Evolutionary conservation across 345 rosid species (phyloP).

Genomic region (Hibiscus mutabilis): DNA sequence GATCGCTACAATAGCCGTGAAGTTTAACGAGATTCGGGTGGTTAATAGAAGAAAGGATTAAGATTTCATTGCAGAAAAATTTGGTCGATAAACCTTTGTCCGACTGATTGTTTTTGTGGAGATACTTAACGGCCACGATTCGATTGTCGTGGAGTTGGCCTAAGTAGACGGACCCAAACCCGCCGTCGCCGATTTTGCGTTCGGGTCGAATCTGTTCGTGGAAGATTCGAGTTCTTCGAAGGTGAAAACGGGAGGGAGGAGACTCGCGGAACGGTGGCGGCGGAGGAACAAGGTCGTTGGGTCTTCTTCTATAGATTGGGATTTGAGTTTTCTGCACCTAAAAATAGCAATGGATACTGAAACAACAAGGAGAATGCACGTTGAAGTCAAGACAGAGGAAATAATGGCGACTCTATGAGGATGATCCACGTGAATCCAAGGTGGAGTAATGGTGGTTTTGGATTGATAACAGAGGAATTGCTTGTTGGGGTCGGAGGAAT

Average conservation of each 20-base stretch:
- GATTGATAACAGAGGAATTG: conserved; percentile 45
- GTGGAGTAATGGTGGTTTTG: conserved; percentile 26
- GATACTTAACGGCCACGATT: conserved; percentile 74
- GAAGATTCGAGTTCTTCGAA: conserved; percentile 78
- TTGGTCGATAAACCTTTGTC: conserved; percentile 53
- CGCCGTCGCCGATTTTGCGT: conserved; percentile 86
- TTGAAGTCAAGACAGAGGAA: conserved; percentile 27
- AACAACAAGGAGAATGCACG: conserved; percentile 42
- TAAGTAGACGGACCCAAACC: conserved; percentile 77
- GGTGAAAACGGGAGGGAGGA: conserved; percentile 77
- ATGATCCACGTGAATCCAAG: conserved; percentile 4
- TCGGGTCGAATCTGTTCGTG: conserved; percentile 64
- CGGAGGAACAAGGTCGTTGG: conserved; percentile 71
- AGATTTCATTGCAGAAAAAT: conserved; percentile 81
- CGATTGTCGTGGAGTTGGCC: conserved; percentile 66
- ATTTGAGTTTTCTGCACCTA: conserved; percentile 40
- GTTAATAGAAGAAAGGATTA: conserved; percentile 68
- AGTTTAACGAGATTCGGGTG: conserved; percentile 81
- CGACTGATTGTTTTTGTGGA: conserved; percentile 50
- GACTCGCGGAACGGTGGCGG: conserved; percentile 58
- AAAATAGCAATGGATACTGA: conserved; percentile 35
- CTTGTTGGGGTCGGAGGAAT: conserved; percentile 48
- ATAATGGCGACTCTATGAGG: conserved; percentile 33
- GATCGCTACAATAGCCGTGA: conserved; percentile 90
- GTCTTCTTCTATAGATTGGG: conserved; percentile 45